These are phyloP conservation scores for Amanita muscaria DNA, from an alignment of 768 basidiomycete species.

Conservation along the genomic window DNA sequence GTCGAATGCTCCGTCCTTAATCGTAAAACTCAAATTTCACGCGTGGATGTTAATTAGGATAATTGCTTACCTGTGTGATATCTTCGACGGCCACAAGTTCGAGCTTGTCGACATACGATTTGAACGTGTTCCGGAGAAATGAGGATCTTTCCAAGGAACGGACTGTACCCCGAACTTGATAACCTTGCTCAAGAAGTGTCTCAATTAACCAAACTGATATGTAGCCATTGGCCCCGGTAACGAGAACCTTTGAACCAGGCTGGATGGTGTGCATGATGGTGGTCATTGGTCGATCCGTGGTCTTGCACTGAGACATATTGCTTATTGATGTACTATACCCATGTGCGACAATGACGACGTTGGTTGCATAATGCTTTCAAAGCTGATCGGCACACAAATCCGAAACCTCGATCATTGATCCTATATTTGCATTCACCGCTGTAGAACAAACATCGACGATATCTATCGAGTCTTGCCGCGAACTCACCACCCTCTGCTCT, in stretches of 20 bases:
- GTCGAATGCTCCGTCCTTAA: constrained; percentile 58
- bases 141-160: constrained; percentile 50
- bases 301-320: constrained; percentile 20
- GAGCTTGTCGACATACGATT: constrained; percentile 43
- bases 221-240: constrained; percentile 53
- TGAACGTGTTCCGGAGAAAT: constrained; percentile 46
- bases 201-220: constrained; percentile 51
- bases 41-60: no score
- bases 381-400: no score
- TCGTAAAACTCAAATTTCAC: no score
- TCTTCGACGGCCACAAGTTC: constrained; percentile 64
- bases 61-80: constrained; percentile 31
- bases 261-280: constrained; percentile 24
- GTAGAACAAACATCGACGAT: no score
- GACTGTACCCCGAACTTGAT: constrained; percentile 57
- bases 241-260: constrained; percentile 31
- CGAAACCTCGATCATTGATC: no score
- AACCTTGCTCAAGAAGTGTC: constrained; percentile 51
- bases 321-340: no score
- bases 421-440: no score
- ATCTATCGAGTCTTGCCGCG: constrained; percentile 12
- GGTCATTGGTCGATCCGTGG: no score
- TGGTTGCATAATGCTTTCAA: no score
- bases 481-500: constrained; percentile 3
- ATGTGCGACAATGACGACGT: no score